A percentile compares a stretch with the other conserved stretches of the same genome.
These are phyloP conservation scores for Cairneyella variabilis DNA, from an alignment of 495 filamentous ascomycete species.

Conservation along the genomic window DNA sequence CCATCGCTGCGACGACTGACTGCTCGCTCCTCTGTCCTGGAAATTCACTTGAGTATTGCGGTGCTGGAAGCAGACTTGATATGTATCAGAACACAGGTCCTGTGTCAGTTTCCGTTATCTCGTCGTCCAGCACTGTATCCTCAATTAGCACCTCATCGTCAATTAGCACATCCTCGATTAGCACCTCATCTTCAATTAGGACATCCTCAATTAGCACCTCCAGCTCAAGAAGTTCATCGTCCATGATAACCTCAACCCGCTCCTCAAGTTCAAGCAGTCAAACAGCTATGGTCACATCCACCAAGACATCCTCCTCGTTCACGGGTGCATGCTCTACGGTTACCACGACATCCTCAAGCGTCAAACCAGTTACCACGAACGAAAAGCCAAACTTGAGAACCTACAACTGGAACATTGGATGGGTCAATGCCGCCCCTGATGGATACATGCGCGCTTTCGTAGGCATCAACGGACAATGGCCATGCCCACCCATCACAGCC, in stretches of 20 bases:
- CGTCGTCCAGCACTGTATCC: background rate
- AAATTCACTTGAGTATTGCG: slow-evolving; percentile 49
- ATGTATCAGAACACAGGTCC: background rate
- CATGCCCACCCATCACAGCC: slow-evolving; percentile 63
- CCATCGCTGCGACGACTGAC: slow-evolving; percentile 35
- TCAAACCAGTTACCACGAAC: background rate
- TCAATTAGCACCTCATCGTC: background rate
- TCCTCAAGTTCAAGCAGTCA: slow-evolving; percentile 1
- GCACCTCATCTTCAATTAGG: background rate
- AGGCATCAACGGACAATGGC: slow-evolving; percentile 75
- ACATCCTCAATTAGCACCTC: background rate
- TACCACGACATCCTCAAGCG: background rate
- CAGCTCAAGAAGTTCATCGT: background rate
- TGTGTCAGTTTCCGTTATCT: background rate
- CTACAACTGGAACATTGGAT: slow-evolving; percentile 61
- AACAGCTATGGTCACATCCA: background rate
- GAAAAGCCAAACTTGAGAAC: background rate
- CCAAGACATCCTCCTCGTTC: background rate
- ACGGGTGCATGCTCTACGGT: background rate
- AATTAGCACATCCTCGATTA: background rate
- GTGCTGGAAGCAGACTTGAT: slow-evolving; percentile 35
- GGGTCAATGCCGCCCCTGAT: slow-evolving; percentile 70
- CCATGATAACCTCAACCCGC: background rate
- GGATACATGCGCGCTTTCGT: slow-evolving; percentile 63
- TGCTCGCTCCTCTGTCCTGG: slow-evolving; percentile 55